Percentiles rank a stretch among this genome's conserved stretches.
These are phyloP conservation scores for Sporothrix globosa DNA, from an alignment of 2,329 filamentous ascomycete genomes.

Conservation along the genomic window DNA sequence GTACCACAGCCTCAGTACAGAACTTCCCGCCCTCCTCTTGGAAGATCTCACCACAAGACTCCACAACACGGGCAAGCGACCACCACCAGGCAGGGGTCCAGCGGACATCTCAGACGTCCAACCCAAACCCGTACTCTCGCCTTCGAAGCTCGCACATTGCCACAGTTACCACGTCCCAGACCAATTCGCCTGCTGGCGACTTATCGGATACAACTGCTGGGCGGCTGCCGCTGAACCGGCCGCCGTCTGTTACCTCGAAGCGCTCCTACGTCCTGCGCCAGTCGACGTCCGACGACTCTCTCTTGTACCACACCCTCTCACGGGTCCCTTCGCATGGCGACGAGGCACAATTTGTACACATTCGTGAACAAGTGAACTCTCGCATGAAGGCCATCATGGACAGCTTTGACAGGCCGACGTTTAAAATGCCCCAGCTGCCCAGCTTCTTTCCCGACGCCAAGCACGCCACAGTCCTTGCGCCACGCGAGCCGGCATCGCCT, in stretches of 20 bases:
- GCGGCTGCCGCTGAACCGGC: conserved; percentile 20
- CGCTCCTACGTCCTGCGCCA: conserved; percentile 54
- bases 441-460: conserved; percentile 41
- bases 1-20: conserved; percentile 25
- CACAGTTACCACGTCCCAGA: not conserved
- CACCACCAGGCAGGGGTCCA: not conserved
- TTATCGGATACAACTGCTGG: not conserved
- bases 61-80: conserved; percentile 6
- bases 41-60: conserved; percentile 19
- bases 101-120: not conserved
- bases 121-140: not conserved
- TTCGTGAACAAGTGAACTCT: conserved; percentile 84
- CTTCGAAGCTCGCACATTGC: not conserved
- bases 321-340: conserved; percentile 82
- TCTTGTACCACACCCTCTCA: conserved; percentile 76
- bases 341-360: conserved; percentile 76
- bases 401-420: conserved; percentile 76
- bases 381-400: conserved; percentile 89
- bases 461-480: not conserved
- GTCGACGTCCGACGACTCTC: conserved; percentile 75
- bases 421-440: conserved; percentile 68
- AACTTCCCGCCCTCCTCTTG: not conserved
- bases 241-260: conserved; percentile 38
- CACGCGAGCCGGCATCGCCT: conserved; percentile 30
- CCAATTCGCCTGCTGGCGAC: conserved; percentile 9